Evolutionary conservation across 2,329 filamentous ascomycete genomes (phyloP), one percentile per base, ranked within the genome.

Genomic region (Colletotrichum incanum): DNA sequence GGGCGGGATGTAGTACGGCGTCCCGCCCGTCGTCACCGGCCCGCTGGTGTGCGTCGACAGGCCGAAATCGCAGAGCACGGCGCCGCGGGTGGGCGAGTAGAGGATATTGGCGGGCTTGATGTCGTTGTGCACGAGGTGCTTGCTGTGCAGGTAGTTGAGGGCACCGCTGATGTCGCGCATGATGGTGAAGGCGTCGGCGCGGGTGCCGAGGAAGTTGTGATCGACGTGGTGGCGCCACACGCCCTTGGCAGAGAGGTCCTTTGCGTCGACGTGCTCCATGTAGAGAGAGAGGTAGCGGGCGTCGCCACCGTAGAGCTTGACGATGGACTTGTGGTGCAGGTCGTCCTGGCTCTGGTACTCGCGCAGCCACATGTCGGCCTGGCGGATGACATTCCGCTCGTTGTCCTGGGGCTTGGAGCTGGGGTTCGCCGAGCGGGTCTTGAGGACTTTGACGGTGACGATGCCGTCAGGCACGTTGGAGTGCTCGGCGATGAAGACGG

Each of bases 71-170:
- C 89, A 91, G 39, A 91, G 84, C 2, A 90, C 87, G 43, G 88
- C 89, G 7, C 89, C 89, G 14, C 88, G 84, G 49, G 90, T 87
- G 37, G 83, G 83, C 18, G 88, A 90, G 79, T 90, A 91, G 41
- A 91, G 81, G 66, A 91, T 90, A 73, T 91, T 91, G 74, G 85
- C 87, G 1, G 89, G 89, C 78, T 91, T 91, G 79, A 91, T 89
- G 78, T 91, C 89, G 79, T 91, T 91, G 79, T 91, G 89, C 16
- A 90, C 86, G 28, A 88, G 81, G 65, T 83, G 82, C 67, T 85
- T 84, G 60, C 82, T 81, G 78, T 91, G 89, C 43, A 91, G 83
- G 77, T 90, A 90, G 77, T 86, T 82, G 54, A 91, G 80, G 2
- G 88, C 89, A 72, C 84, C 82, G 26, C 86, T 80, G 63, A 89